Base-by-base conservation (phyloP, 1,284 basidiomycete species). In the Thecaphora frezii region DNA sequence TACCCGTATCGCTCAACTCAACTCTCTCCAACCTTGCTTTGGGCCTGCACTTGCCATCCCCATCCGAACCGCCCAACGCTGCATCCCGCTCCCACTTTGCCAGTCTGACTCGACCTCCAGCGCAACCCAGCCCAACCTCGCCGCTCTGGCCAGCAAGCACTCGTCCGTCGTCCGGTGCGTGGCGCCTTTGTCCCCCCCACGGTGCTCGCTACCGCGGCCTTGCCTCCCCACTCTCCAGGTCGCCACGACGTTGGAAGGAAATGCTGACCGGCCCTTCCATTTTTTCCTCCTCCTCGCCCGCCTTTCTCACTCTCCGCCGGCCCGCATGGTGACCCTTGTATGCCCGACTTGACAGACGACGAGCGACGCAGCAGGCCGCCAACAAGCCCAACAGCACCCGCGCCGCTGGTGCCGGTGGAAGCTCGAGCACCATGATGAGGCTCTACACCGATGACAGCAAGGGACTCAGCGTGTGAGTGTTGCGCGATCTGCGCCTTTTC, bases 381-480 rank as follows among this genome's bases (percentile, higher is more conserved):
- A 83, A 88, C 47, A 88, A 86, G 80, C 93, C 94, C 33, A 91
- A 92, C 76, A 94, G 91, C 8, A 82, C 89, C 19, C 87, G 94
- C 46, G 89, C 93, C 38, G 94, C 94, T 25, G 94, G 94, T 51
- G 93, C 93, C 50, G 94, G 94, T 54, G 94, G 94, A 53, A 93
- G 90, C 45, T 91, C 89, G 58, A 94, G 89, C 83, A 98, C 94
- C 57, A 97, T 98, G 94, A 86, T 98, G 77, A 92, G 92, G 82
- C 85, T 98, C 16, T 97, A 97, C 86, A 97, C 94, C 36, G 82
- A 83, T 64, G 94, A 97, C 78, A 94, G 92, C 69, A 91, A 91
- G 63, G 94, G 94, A 37, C 85, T 97, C 60, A 87, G 91, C 84
- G 91, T 98, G 92, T 97, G 80, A 80, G 93, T 88, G 8, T n/a